phyloP scores from a whole-genome alignment of 441 rosid genomes.

The Adansonia rubrostipa region DNA sequence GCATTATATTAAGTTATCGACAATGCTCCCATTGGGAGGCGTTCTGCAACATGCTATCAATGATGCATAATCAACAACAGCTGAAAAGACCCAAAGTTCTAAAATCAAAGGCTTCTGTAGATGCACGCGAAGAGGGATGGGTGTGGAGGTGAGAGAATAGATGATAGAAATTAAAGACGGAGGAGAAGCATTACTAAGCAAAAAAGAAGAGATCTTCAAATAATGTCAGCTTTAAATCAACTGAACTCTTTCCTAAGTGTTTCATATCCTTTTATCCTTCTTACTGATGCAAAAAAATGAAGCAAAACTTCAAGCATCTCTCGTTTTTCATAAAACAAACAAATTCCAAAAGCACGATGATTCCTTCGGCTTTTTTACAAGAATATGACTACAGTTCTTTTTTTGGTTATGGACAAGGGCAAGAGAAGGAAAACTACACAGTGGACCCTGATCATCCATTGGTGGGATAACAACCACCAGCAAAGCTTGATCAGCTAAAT shows the following conservation, averaged over 20 bases:
- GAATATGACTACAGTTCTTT: background rate
- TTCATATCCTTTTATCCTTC: background rate
- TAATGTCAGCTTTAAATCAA: slow-evolving; percentile 4
- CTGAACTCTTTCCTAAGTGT: background rate
- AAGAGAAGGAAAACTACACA: background rate
- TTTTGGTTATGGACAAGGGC: too few relatives aligned
- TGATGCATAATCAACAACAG: background rate
- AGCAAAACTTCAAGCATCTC: background rate
- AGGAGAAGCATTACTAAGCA: background rate
- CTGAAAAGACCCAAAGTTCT: background rate
- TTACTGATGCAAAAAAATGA: background rate
- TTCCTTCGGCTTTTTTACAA: background rate
- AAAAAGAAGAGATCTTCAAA: background rate
- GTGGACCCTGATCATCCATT: background rate
- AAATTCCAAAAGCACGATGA: background rate
- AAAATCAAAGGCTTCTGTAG: background rate
- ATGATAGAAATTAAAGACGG: background rate
- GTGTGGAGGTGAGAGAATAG: background rate
- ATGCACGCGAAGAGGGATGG: background rate
- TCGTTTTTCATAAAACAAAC: background rate
- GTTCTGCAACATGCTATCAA: background rate
- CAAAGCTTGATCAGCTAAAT: background rate
- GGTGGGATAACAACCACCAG: background rate
- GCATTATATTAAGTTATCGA: background rate
- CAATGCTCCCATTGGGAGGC: background rate